Percentiles rank a stretch among this genome's conserved stretches.
Evolutionary conservation across 106 monocot species (phyloP).

Genomic region (Agapanthus africanus): DNA sequence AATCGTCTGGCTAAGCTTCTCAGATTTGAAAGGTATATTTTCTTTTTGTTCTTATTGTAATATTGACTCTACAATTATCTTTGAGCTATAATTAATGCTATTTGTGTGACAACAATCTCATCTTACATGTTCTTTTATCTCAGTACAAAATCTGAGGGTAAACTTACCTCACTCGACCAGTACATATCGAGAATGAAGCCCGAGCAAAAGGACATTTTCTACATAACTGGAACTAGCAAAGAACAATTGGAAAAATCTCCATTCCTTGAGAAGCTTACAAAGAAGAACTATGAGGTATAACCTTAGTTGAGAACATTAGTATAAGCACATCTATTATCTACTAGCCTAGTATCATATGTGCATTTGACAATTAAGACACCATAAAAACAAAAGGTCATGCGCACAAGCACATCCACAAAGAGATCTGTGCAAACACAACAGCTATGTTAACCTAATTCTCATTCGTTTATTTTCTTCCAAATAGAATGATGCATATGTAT

Average conservation of each 20-base stretch:
- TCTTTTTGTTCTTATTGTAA: neutral
- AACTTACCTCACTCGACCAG: slow-evolving; percentile 81
- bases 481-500: no score
- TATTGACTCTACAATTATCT: neutral
- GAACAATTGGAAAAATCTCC: slow-evolving; percentile 98
- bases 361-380: neutral
- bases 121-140: slow-evolving; percentile 4
- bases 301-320: neutral
- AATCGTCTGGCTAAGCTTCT: slow-evolving; percentile 95
- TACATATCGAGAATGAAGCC: slow-evolving; percentile 98
- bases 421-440: no score
- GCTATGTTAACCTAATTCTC: no score
- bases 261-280: slow-evolving; percentile 91
- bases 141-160: slow-evolving; percentile 95
- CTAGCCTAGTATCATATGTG: no score
- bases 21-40: slow-evolving; percentile 72
- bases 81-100: neutral
- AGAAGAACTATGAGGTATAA: slow-evolving; percentile 90
- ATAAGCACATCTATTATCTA: no score
- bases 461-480: no score
- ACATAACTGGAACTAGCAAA: slow-evolving; percentile 95
- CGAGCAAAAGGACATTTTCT: slow-evolving; percentile 91
- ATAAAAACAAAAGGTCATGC: no score
- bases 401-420: no score
- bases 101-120: neutral